Evolutionary conservation across 495 filamentous ascomycete species (phyloP).

Genomic region (Podospora pseudopauciseta): DNA sequence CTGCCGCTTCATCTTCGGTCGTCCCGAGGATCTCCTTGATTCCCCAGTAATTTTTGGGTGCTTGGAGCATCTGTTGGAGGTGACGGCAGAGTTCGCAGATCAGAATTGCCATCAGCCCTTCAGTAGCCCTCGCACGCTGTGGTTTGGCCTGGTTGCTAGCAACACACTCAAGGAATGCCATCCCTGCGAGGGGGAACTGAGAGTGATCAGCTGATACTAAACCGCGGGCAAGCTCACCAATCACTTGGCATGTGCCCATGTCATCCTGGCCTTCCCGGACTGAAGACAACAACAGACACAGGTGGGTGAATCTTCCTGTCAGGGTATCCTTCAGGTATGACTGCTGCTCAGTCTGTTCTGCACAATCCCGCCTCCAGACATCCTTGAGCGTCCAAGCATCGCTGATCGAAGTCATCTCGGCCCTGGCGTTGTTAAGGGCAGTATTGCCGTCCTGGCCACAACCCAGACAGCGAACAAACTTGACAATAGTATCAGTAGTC

Average conservation of each 20-base stretch:
- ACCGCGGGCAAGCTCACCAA: neutral
- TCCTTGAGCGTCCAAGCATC: neutral
- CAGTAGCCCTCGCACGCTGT: neutral
- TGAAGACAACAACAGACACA: neutral
- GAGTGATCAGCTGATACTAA: slow-evolving; percentile 12
- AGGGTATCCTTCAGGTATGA: neutral
- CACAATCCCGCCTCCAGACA: neutral
- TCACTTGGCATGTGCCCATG: neutral
- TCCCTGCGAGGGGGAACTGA: neutral
- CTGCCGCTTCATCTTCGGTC: neutral
- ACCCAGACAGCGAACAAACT: neutral
- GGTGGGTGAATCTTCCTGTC: neutral
- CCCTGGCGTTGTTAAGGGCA: neutral
- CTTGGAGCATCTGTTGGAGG: slow-evolving; percentile 5
- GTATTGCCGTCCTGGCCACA: neutral
- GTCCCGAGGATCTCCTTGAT: slow-evolving; percentile 14
- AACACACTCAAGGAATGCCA: slow-evolving; percentile 20
- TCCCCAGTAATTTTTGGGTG: neutral
- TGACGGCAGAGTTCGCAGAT: slow-evolving; percentile 24
- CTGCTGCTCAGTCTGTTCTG: neutral
- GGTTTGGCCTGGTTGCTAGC: neutral
- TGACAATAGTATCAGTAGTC: neutral
- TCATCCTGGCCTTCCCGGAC: neutral
- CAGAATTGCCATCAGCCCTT: slow-evolving; percentile 10
- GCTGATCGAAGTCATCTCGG: neutral